These are phyloP conservation scores for Strigomonas culicis DNA, from an alignment of 208 protist species.

Conservation along the genomic window DNA sequence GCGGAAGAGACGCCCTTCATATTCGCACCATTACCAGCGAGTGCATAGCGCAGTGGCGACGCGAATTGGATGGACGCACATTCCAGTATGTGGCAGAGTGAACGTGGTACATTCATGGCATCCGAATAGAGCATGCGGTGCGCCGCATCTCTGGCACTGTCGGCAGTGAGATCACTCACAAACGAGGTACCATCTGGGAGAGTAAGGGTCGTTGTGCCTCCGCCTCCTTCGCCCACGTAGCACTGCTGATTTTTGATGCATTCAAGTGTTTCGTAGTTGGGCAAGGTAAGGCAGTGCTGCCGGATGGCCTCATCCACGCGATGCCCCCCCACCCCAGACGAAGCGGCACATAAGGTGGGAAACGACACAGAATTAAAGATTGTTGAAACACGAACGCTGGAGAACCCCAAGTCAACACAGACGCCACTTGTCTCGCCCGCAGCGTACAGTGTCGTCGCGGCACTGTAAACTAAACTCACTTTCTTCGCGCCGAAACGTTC, in stretches of 20 bases:
- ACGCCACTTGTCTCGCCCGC: slow-evolving; percentile 65
- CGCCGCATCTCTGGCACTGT: not conserved
- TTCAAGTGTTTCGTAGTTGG: not conserved
- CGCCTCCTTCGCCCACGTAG: not conserved
- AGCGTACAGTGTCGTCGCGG: slow-evolving; percentile 56
- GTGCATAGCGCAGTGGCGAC: not conserved
- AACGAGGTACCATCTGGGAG: slow-evolving; percentile 1
- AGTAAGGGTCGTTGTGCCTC: not conserved
- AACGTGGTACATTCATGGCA: not conserved
- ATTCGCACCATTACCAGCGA: slow-evolving; percentile 29
- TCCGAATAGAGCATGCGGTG: not conserved
- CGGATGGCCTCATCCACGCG: slow-evolving; percentile 33
- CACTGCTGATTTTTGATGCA: slow-evolving; percentile 1
- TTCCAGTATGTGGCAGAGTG: no score
- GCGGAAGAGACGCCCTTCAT: slow-evolving; percentile 17
- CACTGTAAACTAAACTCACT: slow-evolving; percentile 45
- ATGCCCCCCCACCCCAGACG: slow-evolving; percentile 32
- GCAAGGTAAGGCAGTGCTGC: not conserved
- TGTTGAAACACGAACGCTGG: slow-evolving; percentile 51
- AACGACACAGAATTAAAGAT: slow-evolving; percentile 34
- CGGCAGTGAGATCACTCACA: not conserved
- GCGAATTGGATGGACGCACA: no score
- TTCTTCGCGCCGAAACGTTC: slow-evolving; percentile 53
- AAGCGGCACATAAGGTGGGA: slow-evolving; percentile 20
- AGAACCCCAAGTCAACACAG: slow-evolving; percentile 65